Evolutionary conservation across 1,139 yeast species (phyloP).

Genomic region (Saccharomyces hybrid): DNA sequence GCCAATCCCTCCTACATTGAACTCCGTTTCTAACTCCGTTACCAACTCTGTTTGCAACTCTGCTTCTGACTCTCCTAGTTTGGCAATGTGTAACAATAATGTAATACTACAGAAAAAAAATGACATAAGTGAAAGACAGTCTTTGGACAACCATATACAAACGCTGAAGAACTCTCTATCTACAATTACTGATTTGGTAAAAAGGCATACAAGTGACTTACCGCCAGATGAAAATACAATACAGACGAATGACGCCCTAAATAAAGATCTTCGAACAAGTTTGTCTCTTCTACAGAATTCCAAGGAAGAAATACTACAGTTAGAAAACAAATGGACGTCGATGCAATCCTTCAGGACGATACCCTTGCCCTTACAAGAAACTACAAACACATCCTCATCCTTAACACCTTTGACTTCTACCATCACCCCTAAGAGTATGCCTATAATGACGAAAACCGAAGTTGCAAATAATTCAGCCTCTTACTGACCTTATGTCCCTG

Average conservation of each 20-base stretch:
- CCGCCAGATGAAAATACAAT: not conserved
- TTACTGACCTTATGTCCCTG: not conserved
- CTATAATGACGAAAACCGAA: not conserved
- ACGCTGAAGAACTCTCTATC: not conserved
- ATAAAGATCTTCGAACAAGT: not conserved
- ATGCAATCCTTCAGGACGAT: not conserved
- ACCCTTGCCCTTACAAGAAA: not conserved
- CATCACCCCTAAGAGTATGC: not conserved
- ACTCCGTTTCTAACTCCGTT: not conserved
- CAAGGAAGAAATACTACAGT: not conserved
- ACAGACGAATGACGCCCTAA: not conserved
- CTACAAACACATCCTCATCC: not conserved
- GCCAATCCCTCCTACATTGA: not conserved
- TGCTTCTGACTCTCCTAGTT: not conserved
- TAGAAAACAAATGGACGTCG: not conserved
- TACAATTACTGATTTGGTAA: not conserved
- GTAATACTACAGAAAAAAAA: not conserved
- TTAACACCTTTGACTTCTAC: not conserved
- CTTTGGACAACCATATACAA: not conserved
- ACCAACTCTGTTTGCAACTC: not conserved
- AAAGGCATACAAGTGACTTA: not conserved
- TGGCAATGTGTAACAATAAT: not conserved
- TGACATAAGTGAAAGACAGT: not conserved
- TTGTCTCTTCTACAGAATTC: not conserved
- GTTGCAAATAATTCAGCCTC: not conserved